Percentiles rank a stretch among this genome's conserved stretches.
Evolutionary conservation across 164 flowering plant species (phyloP).

Genomic region (Umbilicus rupestris): DNA sequence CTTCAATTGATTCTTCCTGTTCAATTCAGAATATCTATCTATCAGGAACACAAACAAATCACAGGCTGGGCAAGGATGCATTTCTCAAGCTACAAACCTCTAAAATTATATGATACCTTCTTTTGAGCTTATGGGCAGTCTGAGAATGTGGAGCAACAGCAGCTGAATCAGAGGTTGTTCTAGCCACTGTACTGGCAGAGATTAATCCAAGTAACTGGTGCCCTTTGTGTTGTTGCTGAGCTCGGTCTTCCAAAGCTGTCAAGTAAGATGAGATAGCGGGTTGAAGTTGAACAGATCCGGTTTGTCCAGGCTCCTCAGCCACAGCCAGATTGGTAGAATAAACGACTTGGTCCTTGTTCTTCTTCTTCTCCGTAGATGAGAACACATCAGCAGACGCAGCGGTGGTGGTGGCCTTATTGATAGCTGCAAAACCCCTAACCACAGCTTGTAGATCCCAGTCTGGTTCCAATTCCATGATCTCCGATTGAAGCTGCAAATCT

Average conservation of each 20-base stretch:
- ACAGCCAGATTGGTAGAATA: neutral
- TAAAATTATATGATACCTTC: no score
- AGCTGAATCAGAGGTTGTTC: neutral
- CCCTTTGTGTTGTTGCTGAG: neutral
- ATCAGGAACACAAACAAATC: neutral
- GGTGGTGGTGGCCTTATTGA: constrained; percentile 16
- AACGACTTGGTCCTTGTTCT: neutral
- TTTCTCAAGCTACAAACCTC: no score
- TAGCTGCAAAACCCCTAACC: constrained; percentile 65
- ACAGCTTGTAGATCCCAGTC: constrained; percentile 97
- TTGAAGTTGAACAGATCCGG: constrained; percentile 1
- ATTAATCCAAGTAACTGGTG: neutral
- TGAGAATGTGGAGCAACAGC: constrained; percentile 17
- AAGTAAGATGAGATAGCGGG: constrained; percentile 2
- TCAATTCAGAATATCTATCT: neutral
- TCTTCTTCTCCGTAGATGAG: neutral
- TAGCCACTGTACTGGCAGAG: neutral
- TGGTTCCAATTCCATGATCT: constrained; percentile 52
- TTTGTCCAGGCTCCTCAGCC: neutral
- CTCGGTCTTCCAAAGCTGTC: constrained; percentile 1
- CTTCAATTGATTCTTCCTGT: neutral
- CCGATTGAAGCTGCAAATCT: neutral
- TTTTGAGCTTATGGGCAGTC: constrained; percentile 52
- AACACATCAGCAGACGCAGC: constrained; percentile 9
- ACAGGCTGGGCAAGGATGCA: neutral